Base-by-base conservation (phyloP, 2,329 filamentous ascomycete genomes). In the Chaetomiaceae sp. region DNA sequence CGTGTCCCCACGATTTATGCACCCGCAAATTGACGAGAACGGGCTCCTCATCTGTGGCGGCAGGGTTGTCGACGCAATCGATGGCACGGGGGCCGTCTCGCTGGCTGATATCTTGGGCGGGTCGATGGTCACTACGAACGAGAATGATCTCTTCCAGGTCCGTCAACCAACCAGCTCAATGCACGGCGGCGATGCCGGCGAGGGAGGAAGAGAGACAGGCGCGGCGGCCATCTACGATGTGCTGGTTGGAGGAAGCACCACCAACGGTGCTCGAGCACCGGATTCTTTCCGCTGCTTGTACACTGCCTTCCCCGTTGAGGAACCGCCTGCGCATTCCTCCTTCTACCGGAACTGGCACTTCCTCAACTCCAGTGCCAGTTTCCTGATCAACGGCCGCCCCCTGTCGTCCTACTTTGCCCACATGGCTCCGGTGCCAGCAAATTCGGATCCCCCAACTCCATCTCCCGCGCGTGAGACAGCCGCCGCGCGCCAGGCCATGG, bases 311-410 rank as follows among this genome's bases (percentile, higher is more conserved):
- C 40, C 49, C 4, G 40, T 40, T 17, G 49, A 37, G 20, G 40
- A 52, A 15, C 49, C 49, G 15, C 22, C 42, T 3, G 7, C 8
- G 33, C 11, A 33, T 8, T 52, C 42, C n/a, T 5, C 42, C 14
- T 52, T 52, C 42, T 46, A 52, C 23, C 40, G 49, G 4, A 52
- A 46, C 42, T 52, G 49, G 49, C 49, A 52, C 15, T 47, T 52
- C 15, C 49, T 52, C 40, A 52, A 47, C 3, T 52, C 49, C 4
- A 52, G 33, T 23, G 49, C 49, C 15, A 22, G 46, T 15, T 17
- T 52, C 20, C 3, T 52, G 17, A n/a, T 52, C 15, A 6, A 46
- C 33, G 49, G 49, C 27, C 19, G 25, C 15, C 49, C 33, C 14
- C 42, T 52, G 19, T 33, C 49, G 4, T 38, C 31, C 3, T 51